Evolutionary conservation across 306 rosid species (phyloP).

Genomic region (Prosopis cineraria): DNA sequence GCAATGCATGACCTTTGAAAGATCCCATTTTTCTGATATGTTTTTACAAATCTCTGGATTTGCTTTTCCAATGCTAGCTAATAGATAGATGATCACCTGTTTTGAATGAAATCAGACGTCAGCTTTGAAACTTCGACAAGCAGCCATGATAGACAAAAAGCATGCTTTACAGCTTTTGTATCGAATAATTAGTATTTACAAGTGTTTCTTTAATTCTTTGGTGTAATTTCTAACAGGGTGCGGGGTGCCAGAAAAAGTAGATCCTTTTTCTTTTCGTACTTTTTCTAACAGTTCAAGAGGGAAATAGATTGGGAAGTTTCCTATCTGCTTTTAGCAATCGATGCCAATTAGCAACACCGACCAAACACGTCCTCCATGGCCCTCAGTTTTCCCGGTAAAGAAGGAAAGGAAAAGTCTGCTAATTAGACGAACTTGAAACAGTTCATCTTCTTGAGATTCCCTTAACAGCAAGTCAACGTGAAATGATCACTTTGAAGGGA

Average conservation of each 20-base stretch:
- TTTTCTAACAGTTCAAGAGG: neutral
- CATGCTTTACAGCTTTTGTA: constrained; percentile 15
- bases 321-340: constrained; percentile 22
- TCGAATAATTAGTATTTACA: neutral
- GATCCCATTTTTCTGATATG: constrained; percentile 70
- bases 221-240: neutral
- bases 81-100: constrained; percentile 32
- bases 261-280: neutral
- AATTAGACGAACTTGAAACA: neutral
- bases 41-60: constrained; percentile 19
- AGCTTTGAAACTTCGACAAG: constrained; percentile 30
- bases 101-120: constrained; percentile 18
- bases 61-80: constrained; percentile 6
- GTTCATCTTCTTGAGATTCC: constrained; percentile 17
- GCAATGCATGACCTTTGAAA: constrained; percentile 89
- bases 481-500: neutral
- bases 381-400: constrained; percentile 35
- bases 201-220: constrained; percentile 7
- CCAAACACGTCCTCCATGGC: constrained; percentile 5
- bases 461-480: constrained; percentile 31
- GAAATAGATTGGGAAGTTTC: neutral
- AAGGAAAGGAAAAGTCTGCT: constrained; percentile 3
- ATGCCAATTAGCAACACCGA: neutral
- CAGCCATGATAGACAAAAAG: constrained; percentile 14
- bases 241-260: neutral